phyloP scores from a whole-genome alignment of 2,329 filamentous ascomycete species.

The Akanthomyces dipterigenus region DNA sequence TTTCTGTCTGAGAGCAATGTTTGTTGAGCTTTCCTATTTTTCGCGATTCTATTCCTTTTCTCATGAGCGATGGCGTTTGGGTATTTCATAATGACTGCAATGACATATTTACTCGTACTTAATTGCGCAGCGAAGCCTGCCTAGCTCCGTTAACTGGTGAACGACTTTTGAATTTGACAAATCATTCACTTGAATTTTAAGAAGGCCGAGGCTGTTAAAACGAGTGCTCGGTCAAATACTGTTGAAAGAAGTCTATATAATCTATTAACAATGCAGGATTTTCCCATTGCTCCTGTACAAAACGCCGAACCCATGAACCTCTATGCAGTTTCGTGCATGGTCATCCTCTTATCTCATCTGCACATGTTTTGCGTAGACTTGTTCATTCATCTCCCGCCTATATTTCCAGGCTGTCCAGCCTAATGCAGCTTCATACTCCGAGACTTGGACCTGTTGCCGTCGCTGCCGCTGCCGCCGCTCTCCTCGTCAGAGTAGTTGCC shows the following conservation, averaged over 20 bases:
- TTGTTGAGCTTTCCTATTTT: slow-evolving; percentile 1
- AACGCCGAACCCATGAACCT: slow-evolving; percentile 1
- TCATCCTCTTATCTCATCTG: neutral
- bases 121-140: neutral
- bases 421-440: slow-evolving; percentile 4
- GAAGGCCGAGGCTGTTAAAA: neutral
- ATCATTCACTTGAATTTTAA: too few relatives aligned
- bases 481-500: slow-evolving; percentile 26
- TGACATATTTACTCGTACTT: neutral
- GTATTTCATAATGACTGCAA: neutral
- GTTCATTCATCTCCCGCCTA: neutral
- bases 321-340: neutral
- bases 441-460: slow-evolving; percentile 13
- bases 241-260: neutral
- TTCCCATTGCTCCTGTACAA: neutral
- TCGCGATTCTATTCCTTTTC: slow-evolving; percentile 11
- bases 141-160: neutral
- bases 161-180: neutral
- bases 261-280: neutral
- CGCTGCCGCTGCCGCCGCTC: slow-evolving; percentile 27
- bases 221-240: neutral
- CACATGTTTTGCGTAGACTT: neutral
- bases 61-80: slow-evolving; percentile 27
- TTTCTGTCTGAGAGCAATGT: slow-evolving; percentile 17
- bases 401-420: neutral